Evolutionary conservation across 164 flowering plant species (phyloP), one percentile per base, ranked within the genome.

Genomic region (Sedum album): DNA sequence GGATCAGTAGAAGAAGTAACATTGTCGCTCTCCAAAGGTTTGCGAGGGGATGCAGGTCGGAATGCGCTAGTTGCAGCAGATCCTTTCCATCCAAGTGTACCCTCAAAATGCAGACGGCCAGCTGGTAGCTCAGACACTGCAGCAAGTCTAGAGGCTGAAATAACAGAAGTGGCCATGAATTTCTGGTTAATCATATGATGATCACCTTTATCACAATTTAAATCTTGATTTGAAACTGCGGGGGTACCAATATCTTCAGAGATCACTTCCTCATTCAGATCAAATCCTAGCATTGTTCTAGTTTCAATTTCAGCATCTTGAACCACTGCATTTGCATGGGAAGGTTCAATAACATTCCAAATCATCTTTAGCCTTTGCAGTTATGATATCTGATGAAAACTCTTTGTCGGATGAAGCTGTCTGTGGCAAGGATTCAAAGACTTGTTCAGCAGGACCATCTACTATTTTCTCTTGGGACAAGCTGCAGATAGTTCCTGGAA

Each of bases 51-150:
- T 66, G 96, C 89, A 9, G 92, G 90, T 20, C 87, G 91, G 70
- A 91, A 91, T 63, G 96, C 97, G 80, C 95, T 89, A 25, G 93
- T 84, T 46, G 83, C 81, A 44, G 96, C 93, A 74, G 91, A 79
- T 14, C 93, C 94, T 78, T 82, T 89, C 94, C 91, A 91, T 28
- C 90, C 94, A 74, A 78, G 83, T 55, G 84, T 70, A 33, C 93
- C 96, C 72, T 79, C 88, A 76, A 89, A 87, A 71, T 82, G 84
- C 53, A 84, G 70, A 49, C 89, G 88, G 11, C 82, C 72, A 61
- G 60, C 71, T 31, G 90, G 90, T 48, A 80, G 74, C 60, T 81
- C 84, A 73, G 88, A 68, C 72, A 77, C 78, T 26, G 79, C 78
- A 4, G 82, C 78, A 15, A 81, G 82, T 70, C 85, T 85, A 57